A percentile compares a stretch with the other conserved stretches of the same genome.
Conservation (phyloP, 2,329 filamentous ascomycete species). For the Lasiodiplodia sp. region DNA sequence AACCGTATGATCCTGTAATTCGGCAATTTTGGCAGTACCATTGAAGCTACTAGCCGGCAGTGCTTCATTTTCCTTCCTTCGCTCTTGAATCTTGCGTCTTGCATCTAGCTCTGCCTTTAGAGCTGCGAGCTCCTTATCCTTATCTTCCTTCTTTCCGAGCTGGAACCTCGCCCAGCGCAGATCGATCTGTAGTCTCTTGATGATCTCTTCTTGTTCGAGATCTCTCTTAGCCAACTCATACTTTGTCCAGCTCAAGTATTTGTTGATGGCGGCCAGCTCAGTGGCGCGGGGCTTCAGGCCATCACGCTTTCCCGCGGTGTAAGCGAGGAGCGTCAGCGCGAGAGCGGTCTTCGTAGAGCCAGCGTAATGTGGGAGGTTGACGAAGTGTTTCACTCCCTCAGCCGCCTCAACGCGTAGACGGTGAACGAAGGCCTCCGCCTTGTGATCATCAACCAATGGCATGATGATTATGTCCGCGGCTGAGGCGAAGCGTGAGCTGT, state of each 20-base stretch:
- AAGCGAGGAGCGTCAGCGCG: not conserved
- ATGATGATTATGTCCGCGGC: not conserved
- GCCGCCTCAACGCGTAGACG: not conserved
- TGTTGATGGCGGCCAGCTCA: not conserved
- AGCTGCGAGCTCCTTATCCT: not conserved
- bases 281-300: not conserved
- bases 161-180: constrained; percentile 5
- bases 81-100: not conserved
- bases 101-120: not conserved
- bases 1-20: not conserved
- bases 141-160: constrained; percentile 1
- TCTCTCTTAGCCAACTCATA: not conserved
- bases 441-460: not conserved
- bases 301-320: not conserved
- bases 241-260: not conserved
- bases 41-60: not conserved
- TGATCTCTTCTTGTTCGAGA: not conserved
- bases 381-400: not conserved
- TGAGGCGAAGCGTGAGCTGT: not conserved
- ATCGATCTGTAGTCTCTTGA: not conserved
- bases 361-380: not conserved
- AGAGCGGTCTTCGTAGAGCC: constrained; percentile 1
- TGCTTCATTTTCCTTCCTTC: not conserved
- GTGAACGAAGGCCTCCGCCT: not conserved
- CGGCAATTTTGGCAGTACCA: not conserved